These are phyloP conservation scores for Fistulina hepatica DNA, from an alignment of 1,284 basidiomycete species.

Conservation along the genomic window DNA sequence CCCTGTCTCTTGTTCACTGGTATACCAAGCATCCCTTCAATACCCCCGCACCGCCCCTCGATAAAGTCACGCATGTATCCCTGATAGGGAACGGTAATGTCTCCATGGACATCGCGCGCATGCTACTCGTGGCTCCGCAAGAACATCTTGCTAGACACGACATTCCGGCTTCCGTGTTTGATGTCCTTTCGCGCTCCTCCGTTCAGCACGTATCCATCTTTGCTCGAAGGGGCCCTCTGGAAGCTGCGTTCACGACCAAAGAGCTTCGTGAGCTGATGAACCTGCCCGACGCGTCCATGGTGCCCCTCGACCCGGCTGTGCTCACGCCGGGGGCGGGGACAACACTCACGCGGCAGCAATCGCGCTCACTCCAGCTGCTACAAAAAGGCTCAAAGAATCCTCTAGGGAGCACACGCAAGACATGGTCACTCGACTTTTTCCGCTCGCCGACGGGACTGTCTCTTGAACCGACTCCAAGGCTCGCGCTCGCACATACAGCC, in stretches of 20 bases:
- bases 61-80: slow-evolving; percentile 58
- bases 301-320: slow-evolving; percentile 40
- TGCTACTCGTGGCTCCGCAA: slow-evolving; percentile 68
- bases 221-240: slow-evolving; percentile 78
- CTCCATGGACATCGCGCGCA: slow-evolving; percentile 86
- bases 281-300: slow-evolving; percentile 62
- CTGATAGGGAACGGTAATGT: slow-evolving; percentile 97
- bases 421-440: slow-evolving; percentile 79
- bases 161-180: slow-evolving; percentile 69
- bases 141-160: slow-evolving; percentile 66
- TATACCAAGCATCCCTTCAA: slow-evolving; percentile 86
- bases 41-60: slow-evolving; percentile 48
- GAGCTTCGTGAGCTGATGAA: slow-evolving; percentile 88
- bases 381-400: slow-evolving; percentile 51
- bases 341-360: slow-evolving; percentile 51
- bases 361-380: slow-evolving; percentile 56
- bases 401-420: slow-evolving; percentile 40
- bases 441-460: slow-evolving; percentile 52
- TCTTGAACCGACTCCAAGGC: slow-evolving; percentile 23
- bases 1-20: slow-evolving; percentile 90
- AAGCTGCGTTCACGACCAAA: slow-evolving; percentile 91
- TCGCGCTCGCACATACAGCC: slow-evolving; percentile 50
- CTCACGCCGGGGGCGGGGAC: slow-evolving; percentile 28
- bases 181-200: slow-evolving; percentile 49
- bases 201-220: slow-evolving; percentile 78